Conservation (phyloP, 805 yeast genomes). For the Pichia heedii region DNA sequence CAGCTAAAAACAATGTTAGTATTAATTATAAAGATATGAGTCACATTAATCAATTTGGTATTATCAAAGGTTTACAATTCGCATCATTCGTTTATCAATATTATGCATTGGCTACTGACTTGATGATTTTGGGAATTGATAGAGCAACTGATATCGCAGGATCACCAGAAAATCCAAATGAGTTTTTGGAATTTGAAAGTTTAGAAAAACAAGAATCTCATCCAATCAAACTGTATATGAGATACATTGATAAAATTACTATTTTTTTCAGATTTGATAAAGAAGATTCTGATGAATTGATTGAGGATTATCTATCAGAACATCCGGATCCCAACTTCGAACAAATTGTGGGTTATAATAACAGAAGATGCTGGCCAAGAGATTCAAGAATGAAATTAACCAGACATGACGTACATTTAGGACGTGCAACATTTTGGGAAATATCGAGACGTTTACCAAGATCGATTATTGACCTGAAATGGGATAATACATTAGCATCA, state of each 20-base stretch:
- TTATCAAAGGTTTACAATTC: conserved; percentile 82
- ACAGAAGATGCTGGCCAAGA: conserved; percentile 89
- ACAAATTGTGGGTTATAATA: conserved; percentile 76
- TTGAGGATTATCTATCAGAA: conserved; percentile 67
- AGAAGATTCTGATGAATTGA: conserved; percentile 65
- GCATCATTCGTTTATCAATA: conserved; percentile 84
- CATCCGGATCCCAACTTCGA: conserved; percentile 92
- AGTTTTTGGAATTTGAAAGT: conserved; percentile 64
- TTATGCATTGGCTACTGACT: conserved; percentile 79
- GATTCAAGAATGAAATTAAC: conserved; percentile 85
- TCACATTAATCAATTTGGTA: conserved; percentile 81
- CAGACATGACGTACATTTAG: conserved; percentile 86
- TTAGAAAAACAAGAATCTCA: conserved; percentile 49
- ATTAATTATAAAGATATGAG: conserved; percentile 90
- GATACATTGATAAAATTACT: conserved; percentile 78
- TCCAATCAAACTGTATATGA: conserved; percentile 72
- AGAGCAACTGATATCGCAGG: conserved; percentile 88
- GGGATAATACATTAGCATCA: conserved; percentile 78
- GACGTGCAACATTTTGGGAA: conserved; percentile 91
- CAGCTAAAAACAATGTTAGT: conserved; percentile 80
- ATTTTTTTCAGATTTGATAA: conserved; percentile 67
- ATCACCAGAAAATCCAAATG: conserved; percentile 57
- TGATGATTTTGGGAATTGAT: conserved; percentile 74
- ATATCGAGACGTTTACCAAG: conserved; percentile 69
- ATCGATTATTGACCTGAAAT: conserved; percentile 59